phyloP scores from a whole-genome alignment of 2,329 filamentous ascomycete species.

The Nothophoma quercina region DNA sequence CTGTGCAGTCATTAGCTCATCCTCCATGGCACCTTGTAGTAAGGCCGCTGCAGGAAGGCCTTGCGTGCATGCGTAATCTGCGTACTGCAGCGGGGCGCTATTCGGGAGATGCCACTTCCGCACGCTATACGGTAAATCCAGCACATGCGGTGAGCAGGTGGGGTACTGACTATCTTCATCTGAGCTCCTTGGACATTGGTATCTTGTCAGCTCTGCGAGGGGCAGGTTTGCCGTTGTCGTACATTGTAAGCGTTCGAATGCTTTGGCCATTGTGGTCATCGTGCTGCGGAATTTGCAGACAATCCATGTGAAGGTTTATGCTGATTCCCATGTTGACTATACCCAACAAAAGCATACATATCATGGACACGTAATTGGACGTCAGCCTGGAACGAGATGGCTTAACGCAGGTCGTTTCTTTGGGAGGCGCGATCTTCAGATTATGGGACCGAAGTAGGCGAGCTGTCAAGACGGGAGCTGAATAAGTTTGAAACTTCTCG shows the following conservation, averaged over 20 bases:
- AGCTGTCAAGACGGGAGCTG: conserved; percentile 12
- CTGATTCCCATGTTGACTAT: too few relatives aligned
- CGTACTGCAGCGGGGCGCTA: conserved; percentile 2
- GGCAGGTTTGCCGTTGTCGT: background rate
- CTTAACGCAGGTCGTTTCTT: background rate
- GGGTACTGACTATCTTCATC: background rate
- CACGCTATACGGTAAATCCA: background rate
- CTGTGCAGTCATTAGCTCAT: background rate
- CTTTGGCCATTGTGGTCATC: too few relatives aligned
- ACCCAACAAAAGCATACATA: too few relatives aligned
- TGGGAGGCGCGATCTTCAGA: background rate
- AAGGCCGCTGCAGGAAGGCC: background rate
- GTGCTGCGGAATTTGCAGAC: too few relatives aligned
- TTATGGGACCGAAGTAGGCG: conserved; percentile 8
- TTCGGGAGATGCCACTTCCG: conserved; percentile 10
- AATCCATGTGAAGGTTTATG: too few relatives aligned
- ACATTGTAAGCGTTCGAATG: background rate
- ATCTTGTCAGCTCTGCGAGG: background rate
- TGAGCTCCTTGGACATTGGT: background rate
- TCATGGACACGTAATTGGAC: too few relatives aligned
- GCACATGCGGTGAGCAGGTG: conserved; percentile 6
- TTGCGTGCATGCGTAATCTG: conserved; percentile 1
- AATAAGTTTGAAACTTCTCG: background rate
- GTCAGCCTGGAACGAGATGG: too few relatives aligned
- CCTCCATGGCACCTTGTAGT: background rate